phyloP scores from a whole-genome alignment of 345 rosid species.

The Eucalyptus pauciflora region DNA sequence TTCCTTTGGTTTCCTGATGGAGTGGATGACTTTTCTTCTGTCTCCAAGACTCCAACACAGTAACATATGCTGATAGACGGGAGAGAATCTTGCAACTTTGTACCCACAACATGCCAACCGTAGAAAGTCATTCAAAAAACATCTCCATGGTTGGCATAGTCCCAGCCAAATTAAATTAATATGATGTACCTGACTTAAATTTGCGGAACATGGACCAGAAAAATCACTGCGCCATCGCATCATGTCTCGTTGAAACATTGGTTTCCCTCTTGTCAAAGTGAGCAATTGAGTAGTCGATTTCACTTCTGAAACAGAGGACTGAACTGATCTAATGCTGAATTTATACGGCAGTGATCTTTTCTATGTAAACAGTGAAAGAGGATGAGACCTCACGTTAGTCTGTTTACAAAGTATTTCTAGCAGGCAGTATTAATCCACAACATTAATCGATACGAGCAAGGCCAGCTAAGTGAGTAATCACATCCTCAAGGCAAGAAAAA shows the following conservation, averaged over 20 bases:
- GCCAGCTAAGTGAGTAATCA: conserved; percentile 37
- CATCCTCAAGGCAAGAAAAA: conserved; percentile 55
- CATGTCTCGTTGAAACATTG: not conserved
- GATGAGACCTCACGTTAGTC: not conserved
- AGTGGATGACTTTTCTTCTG: not conserved
- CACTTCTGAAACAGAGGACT: not conserved
- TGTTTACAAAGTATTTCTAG: not conserved
- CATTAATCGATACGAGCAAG: conserved; percentile 15
- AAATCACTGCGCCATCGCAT: not conserved
- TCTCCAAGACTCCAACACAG: not conserved
- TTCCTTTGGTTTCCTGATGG: not conserved
- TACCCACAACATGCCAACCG: not conserved
- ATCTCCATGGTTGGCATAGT: not conserved
- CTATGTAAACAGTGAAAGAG: not conserved
- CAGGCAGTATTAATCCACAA: not conserved
- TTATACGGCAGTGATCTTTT: not conserved
- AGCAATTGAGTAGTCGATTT: not conserved
- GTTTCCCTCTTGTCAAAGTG: not conserved
- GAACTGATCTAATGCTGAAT: not conserved
- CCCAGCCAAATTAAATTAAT: not conserved
- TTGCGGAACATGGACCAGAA: not conserved
- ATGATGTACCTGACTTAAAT: not conserved
- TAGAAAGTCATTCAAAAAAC: not conserved
- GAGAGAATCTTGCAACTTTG: not conserved
- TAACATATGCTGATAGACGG: not conserved